phyloP scores from a whole-genome alignment of 805 yeast species.

The Lipomyces orientalis region DNA sequence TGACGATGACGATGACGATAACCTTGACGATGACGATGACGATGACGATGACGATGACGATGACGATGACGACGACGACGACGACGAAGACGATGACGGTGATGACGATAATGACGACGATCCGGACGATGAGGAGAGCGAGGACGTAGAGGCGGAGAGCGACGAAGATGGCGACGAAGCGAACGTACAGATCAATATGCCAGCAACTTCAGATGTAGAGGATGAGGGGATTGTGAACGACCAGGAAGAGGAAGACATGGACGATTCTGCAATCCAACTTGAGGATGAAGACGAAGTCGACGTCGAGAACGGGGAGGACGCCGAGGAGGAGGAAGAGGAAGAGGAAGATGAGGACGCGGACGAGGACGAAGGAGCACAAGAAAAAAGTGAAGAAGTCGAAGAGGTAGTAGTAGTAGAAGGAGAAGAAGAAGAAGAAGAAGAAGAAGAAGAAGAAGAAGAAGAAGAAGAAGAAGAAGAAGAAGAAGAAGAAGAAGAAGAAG shows the following conservation, averaged over 20 bases:
- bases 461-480: conserved; percentile 19
- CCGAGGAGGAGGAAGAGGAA: conserved; percentile 11
- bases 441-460: conserved; percentile 7
- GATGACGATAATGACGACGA: conserved; percentile 10
- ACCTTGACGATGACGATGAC: neutral
- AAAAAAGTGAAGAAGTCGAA: neutral
- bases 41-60: conserved; percentile 16
- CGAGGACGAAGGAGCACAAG: neutral
- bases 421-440: conserved; percentile 19
- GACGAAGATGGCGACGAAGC: conserved; percentile 29
- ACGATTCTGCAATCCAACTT: neutral
- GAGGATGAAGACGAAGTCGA: conserved; percentile 22
- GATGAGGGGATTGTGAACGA: conserved; percentile 5
- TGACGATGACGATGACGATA: conserved; percentile 5
- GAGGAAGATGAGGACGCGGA: conserved; percentile 13
- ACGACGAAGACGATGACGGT: neutral
- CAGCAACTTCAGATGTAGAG: conserved; percentile 3
- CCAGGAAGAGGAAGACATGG: conserved; percentile 5
- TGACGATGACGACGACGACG: conserved; percentile 11
- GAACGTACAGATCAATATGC: neutral
- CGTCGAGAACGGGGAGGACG: conserved; percentile 18
- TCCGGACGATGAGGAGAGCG: neutral
- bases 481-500: conserved; percentile 17
- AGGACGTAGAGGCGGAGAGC: neutral
- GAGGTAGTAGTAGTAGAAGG: conserved; percentile 16